Base-by-base conservation (phyloP, 2,329 filamentous ascomycete species). In the Trichoderma koningii region DNA sequence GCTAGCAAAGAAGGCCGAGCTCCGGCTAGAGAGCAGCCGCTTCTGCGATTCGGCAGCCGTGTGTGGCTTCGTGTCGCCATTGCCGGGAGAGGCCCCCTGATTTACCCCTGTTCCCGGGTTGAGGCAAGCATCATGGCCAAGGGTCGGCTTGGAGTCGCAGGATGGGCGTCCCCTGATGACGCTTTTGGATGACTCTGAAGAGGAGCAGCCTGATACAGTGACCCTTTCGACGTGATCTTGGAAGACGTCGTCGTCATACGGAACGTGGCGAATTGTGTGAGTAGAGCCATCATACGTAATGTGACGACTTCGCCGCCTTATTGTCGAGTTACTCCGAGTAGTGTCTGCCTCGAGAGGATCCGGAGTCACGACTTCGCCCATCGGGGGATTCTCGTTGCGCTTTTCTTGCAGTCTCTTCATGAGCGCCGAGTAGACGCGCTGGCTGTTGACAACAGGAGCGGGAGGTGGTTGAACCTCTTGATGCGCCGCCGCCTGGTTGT, bases 371-470 rank as follows among this genome's bases (percentile, higher is more conserved):
- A 38, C 28, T 38, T 41, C 6, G 10, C n/a, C 47, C 15, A n/a
- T 44, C 12, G 48, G 51, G 15, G 59, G 52, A 1, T 60, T 68
- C 38, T 66, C 55, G 17, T 68, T 48, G 14, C 66, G 63, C 42
- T 76, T 76, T 12, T 81, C 78, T 10, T 79, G 74, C 48, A 86
- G 74, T 41, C 81, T 79, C 67, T 84, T 84, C 76, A 89, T 85
- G n/a, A 90, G 76, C 1, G 87, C 87, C 6, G 85, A 86, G 70
- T 88, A 89, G 3, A 90, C 80, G 42, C 83, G 81, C 45, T 86
- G 81, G 66, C 84, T 87, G 64, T 88, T 81, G 26, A 86, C 76
- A 0, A 77, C 70, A 60, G 70, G 72, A 45, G 70, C 68, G 4
- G 6, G 15, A n/a, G 23, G 41, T 38, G 28, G 5, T 6, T 15